Evolutionary conservation across 805 yeast genomes (phyloP).

Genomic region (Wickerhamiella sergipiensis): DNA sequence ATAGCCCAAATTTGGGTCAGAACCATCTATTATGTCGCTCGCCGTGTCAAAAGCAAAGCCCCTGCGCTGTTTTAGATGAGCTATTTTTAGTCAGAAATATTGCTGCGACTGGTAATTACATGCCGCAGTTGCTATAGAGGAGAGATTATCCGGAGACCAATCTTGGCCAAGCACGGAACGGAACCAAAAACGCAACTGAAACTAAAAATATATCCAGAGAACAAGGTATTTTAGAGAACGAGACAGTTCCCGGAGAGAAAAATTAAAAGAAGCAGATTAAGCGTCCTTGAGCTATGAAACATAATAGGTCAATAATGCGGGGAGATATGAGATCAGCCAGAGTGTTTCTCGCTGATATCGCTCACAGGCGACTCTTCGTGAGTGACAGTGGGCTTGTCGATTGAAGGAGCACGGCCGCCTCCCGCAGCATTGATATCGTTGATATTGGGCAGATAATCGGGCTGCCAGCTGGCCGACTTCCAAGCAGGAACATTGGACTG

Average conservation of each 20-base stretch:
- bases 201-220: too few relatives aligned
- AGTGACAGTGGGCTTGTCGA: slow-evolving; percentile 6
- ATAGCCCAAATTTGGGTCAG: too few relatives aligned
- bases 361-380: background rate
- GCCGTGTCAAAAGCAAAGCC: background rate
- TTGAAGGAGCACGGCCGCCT: slow-evolving; percentile 20
- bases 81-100: background rate
- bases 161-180: too few relatives aligned
- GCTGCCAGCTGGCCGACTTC: slow-evolving; percentile 14
- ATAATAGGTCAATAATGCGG: background rate
- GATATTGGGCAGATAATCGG: slow-evolving; percentile 9
- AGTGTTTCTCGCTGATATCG: background rate
- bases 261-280: too few relatives aligned
- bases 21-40: background rate
- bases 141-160: background rate
- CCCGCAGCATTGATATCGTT: slow-evolving; percentile 16
- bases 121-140: background rate
- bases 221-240: too few relatives aligned
- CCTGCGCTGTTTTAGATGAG: background rate
- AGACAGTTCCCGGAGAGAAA: too few relatives aligned
- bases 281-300: background rate
- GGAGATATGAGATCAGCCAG: background rate
- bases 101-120: background rate
- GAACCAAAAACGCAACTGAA: too few relatives aligned
- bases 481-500: slow-evolving; percentile 22